Conservation (phyloP, 2,329 filamentous ascomycete genomes). For the Basipetospora sp. region DNA sequence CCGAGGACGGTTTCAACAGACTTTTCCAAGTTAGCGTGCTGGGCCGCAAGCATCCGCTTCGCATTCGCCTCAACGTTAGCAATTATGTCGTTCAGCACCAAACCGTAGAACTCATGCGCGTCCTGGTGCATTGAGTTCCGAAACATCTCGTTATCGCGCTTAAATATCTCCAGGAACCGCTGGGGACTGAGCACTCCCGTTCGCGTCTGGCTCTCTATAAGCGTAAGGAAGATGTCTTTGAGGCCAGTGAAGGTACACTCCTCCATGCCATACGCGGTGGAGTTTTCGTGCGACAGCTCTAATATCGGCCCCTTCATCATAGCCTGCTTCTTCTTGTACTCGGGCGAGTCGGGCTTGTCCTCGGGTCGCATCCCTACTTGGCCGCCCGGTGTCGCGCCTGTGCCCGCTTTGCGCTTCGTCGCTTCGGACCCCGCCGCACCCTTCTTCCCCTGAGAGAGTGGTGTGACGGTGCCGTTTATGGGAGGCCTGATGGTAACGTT, state of each 20-base stretch:
- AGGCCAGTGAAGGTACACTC: constrained; percentile 89
- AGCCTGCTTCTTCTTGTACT: constrained; percentile 95
- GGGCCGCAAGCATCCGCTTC: constrained; percentile 41
- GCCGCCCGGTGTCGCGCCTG: constrained; percentile 38
- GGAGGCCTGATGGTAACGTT: constrained; percentile 47
- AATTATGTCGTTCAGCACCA: constrained; percentile 91
- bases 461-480: constrained; percentile 17
- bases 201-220: constrained; percentile 66
- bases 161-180: constrained; percentile 84
- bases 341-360: constrained; percentile 84
- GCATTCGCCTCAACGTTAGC: constrained; percentile 84
- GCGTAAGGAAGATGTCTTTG: constrained; percentile 88
- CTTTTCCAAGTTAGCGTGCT: constrained; percentile 5
- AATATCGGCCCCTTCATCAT: constrained; percentile 76
- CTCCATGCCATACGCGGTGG: constrained; percentile 72
- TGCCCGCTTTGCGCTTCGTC: constrained; percentile 38
- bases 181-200: constrained; percentile 85
- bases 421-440: constrained; percentile 40
- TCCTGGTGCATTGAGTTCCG: constrained; percentile 95
- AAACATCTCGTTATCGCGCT: constrained; percentile 93
- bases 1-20: constrained; percentile 19
- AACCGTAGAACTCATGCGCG: constrained; percentile 89
- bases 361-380: constrained; percentile 53
- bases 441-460: constrained; percentile 27
- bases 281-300: constrained; percentile 69